Base-by-base conservation (phyloP, 169 alveolate species). In the Eimeria tenella region DNA sequence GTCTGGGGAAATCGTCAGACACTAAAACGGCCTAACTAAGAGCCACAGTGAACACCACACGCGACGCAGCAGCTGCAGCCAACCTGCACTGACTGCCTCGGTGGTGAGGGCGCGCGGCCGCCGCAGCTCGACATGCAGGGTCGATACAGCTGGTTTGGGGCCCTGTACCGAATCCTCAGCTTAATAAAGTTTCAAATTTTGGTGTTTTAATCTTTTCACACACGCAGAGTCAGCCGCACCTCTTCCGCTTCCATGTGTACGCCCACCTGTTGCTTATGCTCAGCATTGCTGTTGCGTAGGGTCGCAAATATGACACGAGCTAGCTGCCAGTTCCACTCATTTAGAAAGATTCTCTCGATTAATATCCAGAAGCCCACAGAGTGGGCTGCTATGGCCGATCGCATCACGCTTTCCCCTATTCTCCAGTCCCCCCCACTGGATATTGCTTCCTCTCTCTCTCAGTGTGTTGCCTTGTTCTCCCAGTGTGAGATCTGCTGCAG, bases 41-140 rank as follows among this genome's bases (percentile, higher is more conserved):
- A 9, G 42, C 31, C 58, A 25, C 21, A 77, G 10, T 58, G 21
- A 53, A 15, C 17, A 15, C 50, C 50, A 23, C 31, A 23, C 17
- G 31, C 8, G 63, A 9, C 31, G 42, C 86, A 49, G 63, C 63
- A 15, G 87, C 65, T 4, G 62, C 62, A 7, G 87, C 31, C 68
- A 58, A 19, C 50, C 50, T 25, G 65, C 19, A 25, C 52, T 2
- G 56, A 25, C 52, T 9, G 56, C 56, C 81, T 21, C 58, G 81
- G 58, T 71, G 56, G 58, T 71, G 81, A 23, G 87, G 87, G 87
- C 62, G 63, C 62, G 55, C 13, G 25, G 87, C 25, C 15, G 87
- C 87, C 56, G 65, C 87, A 52, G 65, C 87, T 77, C 87, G 87
- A 77, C 52, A 77, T 77, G 70, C 87, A 53, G 68, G 62, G 87